Base-by-base conservation (phyloP, 2,329 filamentous ascomycete species). In the Calonectria montana region DNA sequence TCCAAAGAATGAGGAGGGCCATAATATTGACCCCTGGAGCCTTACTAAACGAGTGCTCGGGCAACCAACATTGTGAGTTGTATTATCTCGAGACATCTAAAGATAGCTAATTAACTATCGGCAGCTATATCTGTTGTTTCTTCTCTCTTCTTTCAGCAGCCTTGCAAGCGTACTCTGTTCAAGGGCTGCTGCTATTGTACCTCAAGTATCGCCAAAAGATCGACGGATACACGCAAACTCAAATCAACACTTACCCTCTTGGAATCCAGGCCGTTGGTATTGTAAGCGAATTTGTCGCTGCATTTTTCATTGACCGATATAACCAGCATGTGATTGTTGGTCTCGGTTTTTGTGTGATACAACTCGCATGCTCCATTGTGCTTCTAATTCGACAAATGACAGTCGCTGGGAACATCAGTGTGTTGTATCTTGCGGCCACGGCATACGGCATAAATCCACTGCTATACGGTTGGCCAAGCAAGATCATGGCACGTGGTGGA, bases 11-110 rank as follows among this genome's bases (percentile, higher is more conserved):
- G 75, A 79, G 5, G 82, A 83, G 13, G 81, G 81, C 0, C 83
- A 84, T 53, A 80, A 82, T 6, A 82, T 84, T 25, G 61, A 74
- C 3, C 76, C 81, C 0, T 78, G 75, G 75, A 81, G 80, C 0
- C 75, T 84, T 18, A 63, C 71, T 0, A 81, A 78, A 57, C 79
- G 82, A 7, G 78, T 81, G 0, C 55, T 82, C 25, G 75, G 75
- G 0, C 75, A 77, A 9, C 77, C 82, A 0, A 53, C 78, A 1
- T 73, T 84, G 76, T 83, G 18, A 65, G 80, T 75, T 1, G 0
- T 3, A 2, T 2, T 0, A 15, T 1, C 1, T 16, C 5, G 13
- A 5, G 0, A 1, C 3, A 0, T 3, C 4, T 1, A 1, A 12
- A 2, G 0, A 2, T 4, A 18, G 1, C 1, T 8, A 13, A 27